Evolutionary conservation across 2,329 filamentous ascomycete species (phyloP).

Genomic region (Hypoxylon sp.): DNA sequence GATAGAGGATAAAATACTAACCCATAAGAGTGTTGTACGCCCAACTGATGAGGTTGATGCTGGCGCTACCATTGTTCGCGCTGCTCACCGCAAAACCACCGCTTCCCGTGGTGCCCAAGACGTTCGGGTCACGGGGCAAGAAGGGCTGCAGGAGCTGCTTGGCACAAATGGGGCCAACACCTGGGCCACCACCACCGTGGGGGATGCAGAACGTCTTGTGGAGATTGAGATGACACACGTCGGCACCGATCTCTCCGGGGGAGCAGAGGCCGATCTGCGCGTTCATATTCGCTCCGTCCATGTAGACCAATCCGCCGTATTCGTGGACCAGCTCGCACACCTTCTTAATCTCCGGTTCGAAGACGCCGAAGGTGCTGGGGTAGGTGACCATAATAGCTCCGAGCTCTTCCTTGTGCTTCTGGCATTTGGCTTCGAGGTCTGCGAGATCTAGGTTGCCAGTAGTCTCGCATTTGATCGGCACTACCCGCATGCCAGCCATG

Average conservation of each 20-base stretch:
- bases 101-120: conserved; percentile 19
- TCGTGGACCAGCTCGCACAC: conserved; percentile 86
- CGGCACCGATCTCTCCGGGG: conserved; percentile 92
- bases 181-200: conserved; percentile 92
- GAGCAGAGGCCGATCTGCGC: conserved; percentile 96
- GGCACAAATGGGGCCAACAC: conserved; percentile 92
- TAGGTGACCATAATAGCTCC: conserved; percentile 98
- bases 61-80: conserved; percentile 85
- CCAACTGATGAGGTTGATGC: conserved; percentile 93
- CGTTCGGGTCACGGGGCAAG: conserved; percentile 67
- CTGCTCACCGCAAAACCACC: conserved; percentile 73
- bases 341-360: conserved; percentile 87
- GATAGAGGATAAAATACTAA: conserved; percentile 42
- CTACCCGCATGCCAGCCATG: conserved; percentile 95
- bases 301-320: conserved; percentile 93
- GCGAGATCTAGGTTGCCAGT: conserved; percentile 90
- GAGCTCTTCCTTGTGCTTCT: conserved; percentile 84
- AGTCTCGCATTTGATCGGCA: conserved; percentile 89
- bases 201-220: conserved; percentile 99
- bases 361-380: conserved; percentile 93
- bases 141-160: conserved; percentile 79
- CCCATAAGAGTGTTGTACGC: conserved; percentile 96
- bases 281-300: conserved; percentile 99
- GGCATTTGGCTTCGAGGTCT: conserved; percentile 87
- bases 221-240: conserved; percentile 95